Evolutionary conservation across 2,329 filamentous ascomycete species (phyloP).

Genomic region (Monosporascus sp.): DNA sequence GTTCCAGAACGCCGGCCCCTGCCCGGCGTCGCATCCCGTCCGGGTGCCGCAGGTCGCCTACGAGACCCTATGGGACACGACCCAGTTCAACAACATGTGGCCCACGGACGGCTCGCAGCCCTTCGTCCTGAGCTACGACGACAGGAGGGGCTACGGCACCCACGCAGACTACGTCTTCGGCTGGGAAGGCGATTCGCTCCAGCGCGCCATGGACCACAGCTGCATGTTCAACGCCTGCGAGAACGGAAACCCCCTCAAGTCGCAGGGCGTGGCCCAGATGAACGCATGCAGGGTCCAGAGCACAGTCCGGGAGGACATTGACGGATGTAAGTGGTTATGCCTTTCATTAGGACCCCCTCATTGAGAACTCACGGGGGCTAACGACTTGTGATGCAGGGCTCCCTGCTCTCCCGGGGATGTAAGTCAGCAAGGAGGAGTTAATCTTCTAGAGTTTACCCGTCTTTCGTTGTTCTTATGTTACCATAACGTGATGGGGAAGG

Average conservation of each 20-base stretch:
- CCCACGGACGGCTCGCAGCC: conserved; percentile 28
- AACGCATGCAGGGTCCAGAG: conserved; percentile 20
- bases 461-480: conserved; percentile 10
- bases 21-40: conserved; percentile 35
- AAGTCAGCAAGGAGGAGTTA: not conserved
- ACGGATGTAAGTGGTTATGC: conserved; percentile 17
- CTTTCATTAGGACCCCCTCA: not conserved
- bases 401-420: conserved; percentile 16
- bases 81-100: conserved; percentile 33
- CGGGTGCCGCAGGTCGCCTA: conserved; percentile 37
- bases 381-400: conserved; percentile 13
- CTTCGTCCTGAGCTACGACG: conserved; percentile 25
- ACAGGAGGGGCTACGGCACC: conserved; percentile 29
- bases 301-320: conserved; percentile 20
- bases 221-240: conserved; percentile 28
- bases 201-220: conserved; percentile 25
- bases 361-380: not conserved
- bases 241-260: conserved; percentile 22
- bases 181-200: conserved; percentile 28
- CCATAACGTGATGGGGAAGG: not conserved
- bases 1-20: conserved; percentile 25
- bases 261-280: conserved; percentile 21
- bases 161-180: conserved; percentile 36
- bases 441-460: not conserved
- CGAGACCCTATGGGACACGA: conserved; percentile 41